These are phyloP conservation scores for Lophiostoma macrostomum DNA, from an alignment of 495 filamentous ascomycete species.

Conservation along the genomic window DNA sequence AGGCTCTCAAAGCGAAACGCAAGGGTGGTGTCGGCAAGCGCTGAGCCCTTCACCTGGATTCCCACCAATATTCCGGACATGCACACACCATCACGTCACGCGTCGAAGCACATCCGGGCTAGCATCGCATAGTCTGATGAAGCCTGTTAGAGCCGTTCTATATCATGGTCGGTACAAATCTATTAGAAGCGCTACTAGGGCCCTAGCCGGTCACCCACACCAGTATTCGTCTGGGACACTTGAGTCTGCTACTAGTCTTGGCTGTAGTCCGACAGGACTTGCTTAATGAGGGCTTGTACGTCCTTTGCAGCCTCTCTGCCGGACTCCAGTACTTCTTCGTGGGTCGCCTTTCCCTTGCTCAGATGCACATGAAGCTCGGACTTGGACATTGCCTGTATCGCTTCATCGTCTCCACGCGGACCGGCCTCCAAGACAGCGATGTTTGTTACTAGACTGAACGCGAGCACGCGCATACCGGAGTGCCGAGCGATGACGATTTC, in stretches of 20 bases:
- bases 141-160: too few relatives aligned
- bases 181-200: too few relatives aligned
- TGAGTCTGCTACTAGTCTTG: background rate
- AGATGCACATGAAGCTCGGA: slow-evolving; percentile 56
- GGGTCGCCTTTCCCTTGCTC: slow-evolving; percentile 64
- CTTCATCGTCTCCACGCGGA: slow-evolving; percentile 55
- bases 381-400: slow-evolving; percentile 41
- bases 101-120: too few relatives aligned
- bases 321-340: slow-evolving; percentile 69
- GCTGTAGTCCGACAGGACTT: slow-evolving; percentile 38
- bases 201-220: too few relatives aligned
- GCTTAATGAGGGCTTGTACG: slow-evolving; percentile 55
- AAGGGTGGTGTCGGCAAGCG: slow-evolving; percentile 40
- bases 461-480: slow-evolving; percentile 65
- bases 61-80: too few relatives aligned
- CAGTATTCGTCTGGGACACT: too few relatives aligned
- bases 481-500: slow-evolving; percentile 75
- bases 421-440: slow-evolving; percentile 62
- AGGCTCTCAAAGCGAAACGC: slow-evolving; percentile 59
- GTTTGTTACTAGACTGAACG: slow-evolving; percentile 76
- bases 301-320: slow-evolving; percentile 60
- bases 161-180: too few relatives aligned
- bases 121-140: too few relatives aligned
- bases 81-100: too few relatives aligned
- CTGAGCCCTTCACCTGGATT: slow-evolving; percentile 7